These are phyloP conservation scores for Cercospora sp. DNA, from an alignment of 2,329 filamentous ascomycete species.

Conservation along the genomic window DNA sequence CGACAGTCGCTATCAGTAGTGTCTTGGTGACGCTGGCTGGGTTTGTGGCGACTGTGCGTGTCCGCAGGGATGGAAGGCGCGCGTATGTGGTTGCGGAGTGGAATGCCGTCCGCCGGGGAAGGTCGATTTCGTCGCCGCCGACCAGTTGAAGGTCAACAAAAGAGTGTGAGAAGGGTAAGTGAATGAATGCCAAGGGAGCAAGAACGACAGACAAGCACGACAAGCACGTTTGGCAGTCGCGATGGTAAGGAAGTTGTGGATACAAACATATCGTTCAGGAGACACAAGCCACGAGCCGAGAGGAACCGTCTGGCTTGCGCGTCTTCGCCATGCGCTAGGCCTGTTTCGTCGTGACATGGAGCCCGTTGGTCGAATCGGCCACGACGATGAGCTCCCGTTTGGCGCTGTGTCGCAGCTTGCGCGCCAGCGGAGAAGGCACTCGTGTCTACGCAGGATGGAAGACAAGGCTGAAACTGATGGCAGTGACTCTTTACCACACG, in stretches of 20 bases:
- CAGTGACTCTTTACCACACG: background rate
- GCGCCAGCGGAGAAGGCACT: slow-evolving; percentile 4
- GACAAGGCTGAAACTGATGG: background rate
- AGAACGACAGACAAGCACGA: slow-evolving; percentile 24
- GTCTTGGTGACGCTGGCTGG: background rate
- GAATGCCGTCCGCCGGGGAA: slow-evolving; percentile 8
- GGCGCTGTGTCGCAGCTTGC: background rate
- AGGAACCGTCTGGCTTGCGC: slow-evolving; percentile 20
- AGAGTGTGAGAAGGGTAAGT: slow-evolving; percentile 5
- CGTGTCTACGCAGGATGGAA: background rate
- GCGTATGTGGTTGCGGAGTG: slow-evolving; percentile 8
- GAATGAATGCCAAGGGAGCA: slow-evolving; percentile 24
- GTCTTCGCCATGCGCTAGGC: slow-evolving; percentile 22
- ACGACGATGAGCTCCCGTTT: background rate
- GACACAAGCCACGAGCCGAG: slow-evolving; percentile 17
- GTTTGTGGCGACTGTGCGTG: background rate
- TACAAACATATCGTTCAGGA: slow-evolving; percentile 25
- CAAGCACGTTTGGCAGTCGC: slow-evolving; percentile 20
- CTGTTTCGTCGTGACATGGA: slow-evolving; percentile 17
- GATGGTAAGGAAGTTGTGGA: slow-evolving; percentile 17
- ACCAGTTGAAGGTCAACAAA: background rate
- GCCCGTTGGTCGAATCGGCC: slow-evolving; percentile 2
- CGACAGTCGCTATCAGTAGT: background rate
- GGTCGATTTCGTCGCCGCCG: background rate
- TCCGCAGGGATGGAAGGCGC: slow-evolving; percentile 10